Conservation (phyloP, 371 early-diverging fungal genomes). For the Mucor piriformis region DNA sequence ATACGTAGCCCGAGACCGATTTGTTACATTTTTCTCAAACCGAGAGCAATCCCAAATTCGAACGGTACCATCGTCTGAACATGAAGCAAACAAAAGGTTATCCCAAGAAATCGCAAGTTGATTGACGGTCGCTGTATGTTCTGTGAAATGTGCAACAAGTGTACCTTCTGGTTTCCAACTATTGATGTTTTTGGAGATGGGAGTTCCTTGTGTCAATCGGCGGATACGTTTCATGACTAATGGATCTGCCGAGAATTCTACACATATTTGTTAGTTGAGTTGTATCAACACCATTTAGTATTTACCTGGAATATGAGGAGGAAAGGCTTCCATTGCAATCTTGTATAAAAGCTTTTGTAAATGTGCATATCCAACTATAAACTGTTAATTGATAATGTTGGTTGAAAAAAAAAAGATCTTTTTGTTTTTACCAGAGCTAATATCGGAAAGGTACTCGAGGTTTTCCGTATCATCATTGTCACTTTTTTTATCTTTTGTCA, state of each 20-base stretch:
- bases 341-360: conserved; percentile 50
- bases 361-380: conserved; percentile 44
- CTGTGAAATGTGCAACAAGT: conserved; percentile 80
- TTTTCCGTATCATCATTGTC: background rate
- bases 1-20: conserved; percentile 78
- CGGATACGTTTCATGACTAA: conserved; percentile 42
- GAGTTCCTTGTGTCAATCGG: conserved; percentile 23
- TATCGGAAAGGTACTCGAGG: background rate
- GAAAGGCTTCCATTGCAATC: conserved; percentile 50
- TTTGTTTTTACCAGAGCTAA: conserved; percentile 19
- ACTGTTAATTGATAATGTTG: background rate
- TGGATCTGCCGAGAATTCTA: conserved; percentile 50
- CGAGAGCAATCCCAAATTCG: conserved; percentile 88
- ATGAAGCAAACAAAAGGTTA: conserved; percentile 81
- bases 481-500: conserved; percentile 7
- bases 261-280: background rate
- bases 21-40: conserved; percentile 82
- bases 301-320: conserved; percentile 53
- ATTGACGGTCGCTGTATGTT: conserved; percentile 83
- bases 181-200: background rate
- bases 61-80: conserved; percentile 86
- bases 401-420: background rate
- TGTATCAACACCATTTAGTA: background rate
- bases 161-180: conserved; percentile 59
- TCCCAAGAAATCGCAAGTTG: conserved; percentile 77